phyloP scores from a whole-genome alignment of 345 rosid species.

The Jatropha curcas region DNA sequence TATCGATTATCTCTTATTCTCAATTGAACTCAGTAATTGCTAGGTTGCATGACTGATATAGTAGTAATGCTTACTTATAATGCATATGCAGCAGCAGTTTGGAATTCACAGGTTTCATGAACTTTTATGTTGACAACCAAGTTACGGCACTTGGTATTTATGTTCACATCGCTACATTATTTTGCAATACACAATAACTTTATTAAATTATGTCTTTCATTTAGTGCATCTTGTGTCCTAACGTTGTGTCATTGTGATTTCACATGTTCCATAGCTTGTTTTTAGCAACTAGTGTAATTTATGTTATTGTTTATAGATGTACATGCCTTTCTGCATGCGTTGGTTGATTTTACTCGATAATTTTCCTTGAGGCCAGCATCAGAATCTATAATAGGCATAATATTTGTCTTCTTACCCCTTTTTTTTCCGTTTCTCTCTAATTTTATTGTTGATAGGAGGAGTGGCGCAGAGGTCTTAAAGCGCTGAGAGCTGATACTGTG shows the following conservation, averaged over 20 bases:
- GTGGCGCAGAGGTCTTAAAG: constrained; percentile 38
- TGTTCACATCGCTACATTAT: no score
- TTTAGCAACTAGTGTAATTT: not conserved
- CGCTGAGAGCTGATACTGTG: constrained; percentile 31
- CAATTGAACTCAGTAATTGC: not conserved
- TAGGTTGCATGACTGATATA: not conserved
- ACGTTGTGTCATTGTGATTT: not conserved
- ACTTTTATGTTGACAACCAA: not conserved
- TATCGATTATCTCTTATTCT: not conserved
- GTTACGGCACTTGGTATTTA: not conserved
- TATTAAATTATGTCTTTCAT: no score
- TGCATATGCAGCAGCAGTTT: not conserved
- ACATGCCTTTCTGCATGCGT: not conserved
- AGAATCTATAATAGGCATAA: not conserved
- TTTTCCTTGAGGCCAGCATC: not conserved
- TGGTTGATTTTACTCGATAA: not conserved
- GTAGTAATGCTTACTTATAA: not conserved
- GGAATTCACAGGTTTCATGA: not conserved
- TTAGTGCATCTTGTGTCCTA: no score
- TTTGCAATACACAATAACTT: no score
- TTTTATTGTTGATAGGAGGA: constrained; percentile 26
- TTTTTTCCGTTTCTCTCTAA: not conserved
- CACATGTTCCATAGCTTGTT: not conserved
- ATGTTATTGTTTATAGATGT: not conserved
- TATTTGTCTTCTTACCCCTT: not conserved